A percentile compares a stretch with the other conserved stretches of the same genome.
These are phyloP conservation scores for Angophora floribunda DNA, from an alignment of 345 rosid species.

Conservation along the genomic window DNA sequence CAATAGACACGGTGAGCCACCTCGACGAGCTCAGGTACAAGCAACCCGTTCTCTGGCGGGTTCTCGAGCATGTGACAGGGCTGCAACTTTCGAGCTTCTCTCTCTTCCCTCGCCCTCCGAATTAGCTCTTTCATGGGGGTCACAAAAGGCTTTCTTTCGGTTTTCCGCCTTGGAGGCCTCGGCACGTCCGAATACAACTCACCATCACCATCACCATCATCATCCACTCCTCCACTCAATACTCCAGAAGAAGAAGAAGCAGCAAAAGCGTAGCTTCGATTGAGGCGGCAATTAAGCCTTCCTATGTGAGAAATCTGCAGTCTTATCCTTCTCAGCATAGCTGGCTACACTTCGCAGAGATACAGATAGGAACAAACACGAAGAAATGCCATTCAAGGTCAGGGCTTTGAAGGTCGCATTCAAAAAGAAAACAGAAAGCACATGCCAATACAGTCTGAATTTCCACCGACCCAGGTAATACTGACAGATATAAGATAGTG, in stretches of 20 bases:
- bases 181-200: constrained; percentile 56
- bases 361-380: not conserved
- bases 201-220: constrained; percentile 10
- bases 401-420: not conserved
- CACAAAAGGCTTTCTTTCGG: constrained; percentile 73
- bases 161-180: constrained; percentile 54
- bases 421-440: not conserved
- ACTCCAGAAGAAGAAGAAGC: not conserved
- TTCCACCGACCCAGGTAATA: not conserved
- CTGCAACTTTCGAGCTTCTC: constrained; percentile 42
- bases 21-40: constrained; percentile 58
- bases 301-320: not conserved
- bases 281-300: not conserved
- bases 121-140: constrained; percentile 74
- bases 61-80: constrained; percentile 64
- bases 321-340: not conserved
- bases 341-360: not conserved
- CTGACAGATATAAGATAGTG: not conserved
- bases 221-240: not conserved
- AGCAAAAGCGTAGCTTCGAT: not conserved
- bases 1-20: constrained; percentile 57
- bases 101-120: constrained; percentile 58
- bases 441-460: not conserved
- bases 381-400: not conserved
- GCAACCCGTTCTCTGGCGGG: constrained; percentile 74